phyloP scores from a whole-genome alignment of 2,329 filamentous ascomycete genomes.

The Huntiella omanensis region DNA sequence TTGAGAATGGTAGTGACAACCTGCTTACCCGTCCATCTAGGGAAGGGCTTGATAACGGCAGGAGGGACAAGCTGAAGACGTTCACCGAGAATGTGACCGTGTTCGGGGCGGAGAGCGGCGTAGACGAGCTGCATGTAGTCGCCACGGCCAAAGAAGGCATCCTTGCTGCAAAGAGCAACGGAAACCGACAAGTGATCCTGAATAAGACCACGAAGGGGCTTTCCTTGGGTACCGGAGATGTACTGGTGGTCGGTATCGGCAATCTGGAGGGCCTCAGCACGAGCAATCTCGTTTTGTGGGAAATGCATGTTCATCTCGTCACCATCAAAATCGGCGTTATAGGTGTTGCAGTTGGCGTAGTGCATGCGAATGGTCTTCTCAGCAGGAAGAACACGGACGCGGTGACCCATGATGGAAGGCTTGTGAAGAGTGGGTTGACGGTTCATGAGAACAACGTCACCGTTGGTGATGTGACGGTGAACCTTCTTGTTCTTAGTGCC shows the following conservation, averaged over 20 bases:
- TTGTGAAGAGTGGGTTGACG: constrained; percentile 95
- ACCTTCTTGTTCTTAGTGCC: constrained; percentile 87
- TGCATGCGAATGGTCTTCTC: constrained; percentile 99
- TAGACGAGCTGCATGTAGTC: constrained; percentile 94
- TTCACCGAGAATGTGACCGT: constrained; percentile 67
- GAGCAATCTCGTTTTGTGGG: constrained; percentile 85
- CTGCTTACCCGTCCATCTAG: constrained; percentile 91
- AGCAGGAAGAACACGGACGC: constrained; percentile 74
- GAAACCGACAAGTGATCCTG: constrained; percentile 97
- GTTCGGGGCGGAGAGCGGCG: constrained; percentile 72
- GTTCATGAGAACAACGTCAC: constrained; percentile 97
- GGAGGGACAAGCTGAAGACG: constrained; percentile 66
- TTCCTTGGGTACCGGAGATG: constrained; percentile 79
- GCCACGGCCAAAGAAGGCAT: constrained; percentile 73
- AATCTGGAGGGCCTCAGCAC: constrained; percentile 80
- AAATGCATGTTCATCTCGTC: constrained; percentile 99
- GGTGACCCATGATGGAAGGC: constrained; percentile 96
- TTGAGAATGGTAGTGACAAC: constrained; percentile 81
- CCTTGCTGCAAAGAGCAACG: constrained; percentile 73
- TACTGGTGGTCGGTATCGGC: constrained; percentile 97
- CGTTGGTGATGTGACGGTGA: constrained; percentile 84
- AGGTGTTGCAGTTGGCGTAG: constrained; percentile 98
- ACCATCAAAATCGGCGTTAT: constrained; percentile 98
- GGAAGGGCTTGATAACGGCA: constrained; percentile 60
- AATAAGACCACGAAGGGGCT: constrained; percentile 85